phyloP scores from a whole-genome alignment of 805 yeast species.

The Kuraishia piskuri region DNA sequence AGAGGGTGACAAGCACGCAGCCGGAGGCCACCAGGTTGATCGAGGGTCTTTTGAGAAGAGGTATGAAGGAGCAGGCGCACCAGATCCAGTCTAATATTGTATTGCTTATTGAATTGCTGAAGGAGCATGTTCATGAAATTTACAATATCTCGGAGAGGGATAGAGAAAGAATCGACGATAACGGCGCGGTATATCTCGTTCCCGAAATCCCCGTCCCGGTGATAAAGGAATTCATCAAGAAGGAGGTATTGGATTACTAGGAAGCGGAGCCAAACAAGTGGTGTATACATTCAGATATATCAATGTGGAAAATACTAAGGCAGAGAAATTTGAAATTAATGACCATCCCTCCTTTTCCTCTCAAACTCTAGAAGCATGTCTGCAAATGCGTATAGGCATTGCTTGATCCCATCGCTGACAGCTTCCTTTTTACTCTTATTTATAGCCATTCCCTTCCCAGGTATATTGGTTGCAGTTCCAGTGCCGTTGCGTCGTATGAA shows the following conservation, averaged over 20 bases:
- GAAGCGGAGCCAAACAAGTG: not conserved
- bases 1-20: constrained; percentile 66
- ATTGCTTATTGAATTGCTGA: constrained; percentile 46
- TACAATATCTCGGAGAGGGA: constrained; percentile 77
- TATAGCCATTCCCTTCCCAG: constrained; percentile 25
- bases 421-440: constrained; percentile 39
- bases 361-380: constrained; percentile 20
- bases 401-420: constrained; percentile 33
- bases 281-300: not conserved
- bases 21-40: constrained; percentile 68
- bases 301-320: not conserved
- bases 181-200: constrained; percentile 72
- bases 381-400: constrained; percentile 30
- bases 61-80: constrained; percentile 70
- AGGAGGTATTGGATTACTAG: constrained; percentile 50
- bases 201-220: constrained; percentile 70
- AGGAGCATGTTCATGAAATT: constrained; percentile 63
- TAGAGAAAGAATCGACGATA: constrained; percentile 81
- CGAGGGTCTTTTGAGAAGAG: constrained; percentile 68
- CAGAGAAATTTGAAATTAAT: not conserved
- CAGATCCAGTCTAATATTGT: constrained; percentile 64
- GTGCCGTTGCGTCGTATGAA: constrained; percentile 26
- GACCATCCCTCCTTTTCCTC: constrained; percentile 7
- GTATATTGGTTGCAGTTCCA: constrained; percentile 27
- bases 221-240: constrained; percentile 54